These are phyloP conservation scores for Lumnitzera racemosa DNA, from an alignment of 345 rosid species.

Conservation along the genomic window DNA sequence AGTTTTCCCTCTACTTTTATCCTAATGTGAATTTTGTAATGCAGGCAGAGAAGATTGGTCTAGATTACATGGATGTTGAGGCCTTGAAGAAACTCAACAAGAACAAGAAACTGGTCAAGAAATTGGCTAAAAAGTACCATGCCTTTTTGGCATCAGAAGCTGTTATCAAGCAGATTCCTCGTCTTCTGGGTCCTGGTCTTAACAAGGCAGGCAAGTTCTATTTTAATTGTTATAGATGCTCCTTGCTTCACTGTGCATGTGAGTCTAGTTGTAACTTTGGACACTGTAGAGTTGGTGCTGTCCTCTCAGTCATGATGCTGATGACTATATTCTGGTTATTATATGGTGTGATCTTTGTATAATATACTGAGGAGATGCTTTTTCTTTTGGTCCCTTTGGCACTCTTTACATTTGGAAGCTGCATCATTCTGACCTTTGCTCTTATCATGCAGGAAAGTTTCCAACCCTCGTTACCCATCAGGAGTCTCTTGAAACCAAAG, in stretches of 20 bases:
- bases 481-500: constrained; percentile 66
- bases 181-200: constrained; percentile 77
- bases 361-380: neutral
- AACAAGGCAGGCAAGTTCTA: constrained; percentile 72
- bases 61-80: constrained; percentile 70
- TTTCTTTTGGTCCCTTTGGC: neutral
- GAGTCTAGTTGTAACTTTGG: neutral
- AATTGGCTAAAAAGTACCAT: constrained; percentile 68
- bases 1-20: too few relatives aligned
- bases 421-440: neutral
- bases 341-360: too few relatives aligned
- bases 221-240: neutral
- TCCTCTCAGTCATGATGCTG: neutral
- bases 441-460: constrained; percentile 53
- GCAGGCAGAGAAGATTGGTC: constrained; percentile 67
- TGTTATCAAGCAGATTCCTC: constrained; percentile 74
- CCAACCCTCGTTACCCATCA: constrained; percentile 71
- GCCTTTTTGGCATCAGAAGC: constrained; percentile 80
- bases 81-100: constrained; percentile 68
- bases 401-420: neutral
- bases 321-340: too few relatives aligned
- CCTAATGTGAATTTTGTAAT: neutral
- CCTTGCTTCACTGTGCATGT: neutral
- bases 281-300: too few relatives aligned
- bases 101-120: constrained; percentile 77